These are phyloP conservation scores for Lentinula guzmanii DNA, from an alignment of 768 basidiomycete species.

Conservation along the genomic window DNA sequence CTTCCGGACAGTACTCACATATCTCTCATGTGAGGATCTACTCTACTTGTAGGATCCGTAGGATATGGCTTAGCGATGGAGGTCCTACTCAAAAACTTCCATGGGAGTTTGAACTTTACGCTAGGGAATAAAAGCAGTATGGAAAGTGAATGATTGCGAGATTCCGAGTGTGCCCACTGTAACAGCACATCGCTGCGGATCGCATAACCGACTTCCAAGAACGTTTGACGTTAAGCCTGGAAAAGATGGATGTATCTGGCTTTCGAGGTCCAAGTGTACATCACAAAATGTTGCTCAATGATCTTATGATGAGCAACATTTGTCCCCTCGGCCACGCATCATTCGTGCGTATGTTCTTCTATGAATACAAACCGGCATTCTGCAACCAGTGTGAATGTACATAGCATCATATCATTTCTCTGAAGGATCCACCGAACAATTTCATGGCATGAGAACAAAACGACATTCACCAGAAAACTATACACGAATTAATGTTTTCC, in stretches of 20 bases:
- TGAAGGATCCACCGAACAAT: neutral
- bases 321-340: neutral
- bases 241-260: too few relatives aligned
- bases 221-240: too few relatives aligned
- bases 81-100: constrained; percentile 48
- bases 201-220: too few relatives aligned
- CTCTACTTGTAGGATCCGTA: constrained; percentile 68
- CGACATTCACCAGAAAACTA: neutral
- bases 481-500: too few relatives aligned
- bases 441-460: neutral
- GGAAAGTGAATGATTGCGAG: too few relatives aligned
- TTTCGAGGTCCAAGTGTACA: too few relatives aligned
- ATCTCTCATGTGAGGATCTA: constrained; percentile 71
- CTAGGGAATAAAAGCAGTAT: constrained; percentile 12
- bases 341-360: neutral
- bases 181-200: too few relatives aligned
- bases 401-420: neutral
- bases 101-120: constrained; percentile 76
- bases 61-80: constrained; percentile 70
- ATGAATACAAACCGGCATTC: neutral
- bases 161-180: neutral
- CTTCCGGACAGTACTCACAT: constrained; percentile 56
- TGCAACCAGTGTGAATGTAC: neutral
- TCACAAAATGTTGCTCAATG: too few relatives aligned
- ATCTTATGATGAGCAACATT: neutral